phyloP scores from a whole-genome alignment of 108 stramenopile species.

The Nitzschia sp. region DNA sequence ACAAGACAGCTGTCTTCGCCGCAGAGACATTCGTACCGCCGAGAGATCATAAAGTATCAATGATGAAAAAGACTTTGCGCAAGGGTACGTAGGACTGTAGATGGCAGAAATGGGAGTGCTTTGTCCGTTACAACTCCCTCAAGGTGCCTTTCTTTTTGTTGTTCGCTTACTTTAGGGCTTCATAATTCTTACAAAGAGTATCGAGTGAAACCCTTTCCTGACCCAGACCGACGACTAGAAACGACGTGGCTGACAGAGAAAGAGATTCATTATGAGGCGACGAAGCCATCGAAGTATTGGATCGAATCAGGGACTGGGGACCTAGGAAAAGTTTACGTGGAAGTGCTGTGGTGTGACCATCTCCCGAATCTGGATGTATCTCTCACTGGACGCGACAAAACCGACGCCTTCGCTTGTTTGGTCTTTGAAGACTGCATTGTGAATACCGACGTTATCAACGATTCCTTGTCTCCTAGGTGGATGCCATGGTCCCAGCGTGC shows the following conservation, averaged over 20 bases:
- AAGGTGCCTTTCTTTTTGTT: no score
- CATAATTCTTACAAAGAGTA: slow-evolving; percentile 19
- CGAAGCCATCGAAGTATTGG: slow-evolving; percentile 56
- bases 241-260: slow-evolving; percentile 46
- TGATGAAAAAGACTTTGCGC: not conserved
- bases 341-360: slow-evolving; percentile 63
- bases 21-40: slow-evolving; percentile 16
- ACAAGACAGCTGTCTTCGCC: slow-evolving; percentile 13
- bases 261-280: slow-evolving; percentile 46
- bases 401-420: slow-evolving; percentile 61
- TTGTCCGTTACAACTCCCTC: no score
- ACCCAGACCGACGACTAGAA: slow-evolving; percentile 53
- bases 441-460: slow-evolving; percentile 71
- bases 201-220: slow-evolving; percentile 60
- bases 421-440: slow-evolving; percentile 74
- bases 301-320: slow-evolving; percentile 63
- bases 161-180: no score
- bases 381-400: slow-evolving; percentile 55
- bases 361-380: slow-evolving; percentile 57
- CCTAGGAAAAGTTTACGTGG: slow-evolving; percentile 60
- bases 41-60: not conserved
- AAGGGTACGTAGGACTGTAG: slow-evolving; percentile 7
- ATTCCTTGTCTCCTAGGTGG: slow-evolving; percentile 71
- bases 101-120: no score
- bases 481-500: slow-evolving; percentile 78